These are phyloP conservation scores for Pisolithus albus DNA, from an alignment of 768 basidiomycete genomes.

Conservation along the genomic window DNA sequence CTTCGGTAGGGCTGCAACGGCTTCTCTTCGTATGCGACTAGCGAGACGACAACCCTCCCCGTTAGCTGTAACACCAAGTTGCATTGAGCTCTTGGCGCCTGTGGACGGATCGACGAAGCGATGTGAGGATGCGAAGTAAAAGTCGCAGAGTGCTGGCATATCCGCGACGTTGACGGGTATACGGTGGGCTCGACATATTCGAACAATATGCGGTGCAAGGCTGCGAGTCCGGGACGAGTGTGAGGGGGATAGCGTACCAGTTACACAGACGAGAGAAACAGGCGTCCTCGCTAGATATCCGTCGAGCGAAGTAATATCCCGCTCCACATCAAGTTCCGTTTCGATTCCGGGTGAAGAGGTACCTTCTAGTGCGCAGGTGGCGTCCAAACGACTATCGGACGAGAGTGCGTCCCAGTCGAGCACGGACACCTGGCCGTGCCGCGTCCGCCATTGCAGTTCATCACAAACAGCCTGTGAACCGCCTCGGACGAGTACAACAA, in stretches of 20 bases:
- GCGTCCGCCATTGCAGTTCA: conserved; percentile 61
- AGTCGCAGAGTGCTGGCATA: conserved; percentile 20
- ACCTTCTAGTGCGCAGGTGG: background rate
- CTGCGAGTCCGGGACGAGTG: conserved; percentile 12
- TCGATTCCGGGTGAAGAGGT: background rate
- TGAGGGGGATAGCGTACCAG: conserved; percentile 56
- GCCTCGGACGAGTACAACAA: conserved; percentile 55
- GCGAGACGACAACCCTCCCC: conserved; percentile 34
- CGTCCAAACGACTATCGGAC: background rate
- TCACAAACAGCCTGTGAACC: conserved; percentile 50
- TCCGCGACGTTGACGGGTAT: conserved; percentile 36
- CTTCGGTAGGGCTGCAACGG: conserved; percentile 66
- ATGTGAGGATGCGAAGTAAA: no score
- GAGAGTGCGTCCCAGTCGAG: conserved; percentile 40
- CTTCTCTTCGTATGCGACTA: conserved; percentile 72
- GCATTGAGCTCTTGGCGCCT: no score
- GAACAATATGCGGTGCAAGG: conserved; percentile 55
- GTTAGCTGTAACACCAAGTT: no score
- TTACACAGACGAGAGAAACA: conserved; percentile 64
- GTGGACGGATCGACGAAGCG: no score
- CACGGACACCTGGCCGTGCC: conserved; percentile 49
- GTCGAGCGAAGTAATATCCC: conserved; percentile 43
- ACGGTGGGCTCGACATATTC: conserved; percentile 45
- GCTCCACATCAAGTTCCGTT: conserved; percentile 11
- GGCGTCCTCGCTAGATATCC: conserved; percentile 33